Percentiles rank a stretch among this genome's conserved stretches.
Conservation (phyloP, 768 basidiomycete species). For the Hysterangium stoloniferum region DNA sequence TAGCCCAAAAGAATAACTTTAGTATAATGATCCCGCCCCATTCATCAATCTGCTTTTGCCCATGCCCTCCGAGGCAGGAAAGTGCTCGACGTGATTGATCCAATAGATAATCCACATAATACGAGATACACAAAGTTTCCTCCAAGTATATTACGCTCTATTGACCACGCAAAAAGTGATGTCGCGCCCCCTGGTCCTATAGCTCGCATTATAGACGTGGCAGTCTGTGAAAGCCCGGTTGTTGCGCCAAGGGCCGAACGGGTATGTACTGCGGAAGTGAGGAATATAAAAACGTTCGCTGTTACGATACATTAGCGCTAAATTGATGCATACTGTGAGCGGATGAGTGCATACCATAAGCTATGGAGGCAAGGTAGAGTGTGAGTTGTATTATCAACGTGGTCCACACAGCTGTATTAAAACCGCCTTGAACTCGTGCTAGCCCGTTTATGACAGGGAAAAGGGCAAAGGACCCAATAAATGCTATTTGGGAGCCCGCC, state of each 20-base stretch:
- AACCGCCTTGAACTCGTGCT: constrained; percentile 25
- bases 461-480: constrained; percentile 31
- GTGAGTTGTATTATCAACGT: constrained; percentile 23
- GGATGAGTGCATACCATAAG: constrained; percentile 24
- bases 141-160: constrained; percentile 36
- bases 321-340: background rate
- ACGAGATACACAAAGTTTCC: constrained; percentile 37
- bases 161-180: constrained; percentile 55
- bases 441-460: constrained; percentile 40
- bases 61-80: background rate
- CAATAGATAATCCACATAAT: background rate
- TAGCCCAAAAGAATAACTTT: too few species aligned
- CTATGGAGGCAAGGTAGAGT: constrained; percentile 23
- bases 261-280: constrained; percentile 24
- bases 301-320: background rate
- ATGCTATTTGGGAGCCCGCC: constrained; percentile 28
- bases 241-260: constrained; percentile 38
- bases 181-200: constrained; percentile 47
- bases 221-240: constrained; percentile 50
- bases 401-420: constrained; percentile 30
- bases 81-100: background rate
- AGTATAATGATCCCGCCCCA: too few species aligned
- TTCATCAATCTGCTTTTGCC: background rate
- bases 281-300: constrained; percentile 27
- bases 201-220: constrained; percentile 39